Percentiles rank a stretch among this genome's conserved stretches.
phyloP scores from a whole-genome alignment of 2,329 filamentous ascomycete genomes.

The Sarocladiaceae sp. region DNA sequence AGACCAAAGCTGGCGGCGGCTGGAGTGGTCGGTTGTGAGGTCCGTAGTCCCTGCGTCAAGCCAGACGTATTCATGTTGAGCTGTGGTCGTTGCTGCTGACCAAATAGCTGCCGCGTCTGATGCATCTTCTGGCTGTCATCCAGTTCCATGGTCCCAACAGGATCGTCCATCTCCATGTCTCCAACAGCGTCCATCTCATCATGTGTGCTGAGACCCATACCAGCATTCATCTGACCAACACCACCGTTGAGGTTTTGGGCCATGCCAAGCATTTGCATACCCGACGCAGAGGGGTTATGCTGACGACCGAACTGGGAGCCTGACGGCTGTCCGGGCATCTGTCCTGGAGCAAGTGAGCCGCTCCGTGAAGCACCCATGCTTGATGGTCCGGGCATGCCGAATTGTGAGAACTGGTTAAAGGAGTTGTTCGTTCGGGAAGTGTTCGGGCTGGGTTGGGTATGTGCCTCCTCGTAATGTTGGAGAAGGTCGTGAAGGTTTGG shows the following conservation, averaged over 20 bases:
- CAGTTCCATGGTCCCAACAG: slow-evolving; percentile 61
- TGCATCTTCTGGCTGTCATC: slow-evolving; percentile 63
- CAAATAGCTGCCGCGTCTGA: slow-evolving; percentile 65
- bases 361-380: slow-evolving; percentile 29
- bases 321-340: slow-evolving; percentile 23
- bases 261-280: slow-evolving; percentile 38
- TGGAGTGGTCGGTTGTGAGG: slow-evolving; percentile 82
- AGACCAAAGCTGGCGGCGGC: slow-evolving; percentile 72
- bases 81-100: slow-evolving; percentile 61
- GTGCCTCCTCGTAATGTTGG: slow-evolving; percentile 94
- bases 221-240: slow-evolving; percentile 32
- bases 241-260: slow-evolving; percentile 24
- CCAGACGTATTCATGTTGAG: slow-evolving; percentile 79
- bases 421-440: slow-evolving; percentile 30
- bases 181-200: slow-evolving; percentile 81
- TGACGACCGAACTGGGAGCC: slow-evolving; percentile 29
- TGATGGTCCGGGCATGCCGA: slow-evolving; percentile 28
- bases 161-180: slow-evolving; percentile 96
- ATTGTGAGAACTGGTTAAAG: slow-evolving; percentile 31
- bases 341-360: slow-evolving; percentile 24
- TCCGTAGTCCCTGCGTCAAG: slow-evolving; percentile 71
- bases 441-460: slow-evolving; percentile 64
- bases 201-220: slow-evolving; percentile 31
- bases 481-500: slow-evolving; percentile 91
- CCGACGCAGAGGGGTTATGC: slow-evolving; percentile 21